phyloP scores from a whole-genome alignment of 306 rosid genomes.

The Rosa chinensis region DNA sequence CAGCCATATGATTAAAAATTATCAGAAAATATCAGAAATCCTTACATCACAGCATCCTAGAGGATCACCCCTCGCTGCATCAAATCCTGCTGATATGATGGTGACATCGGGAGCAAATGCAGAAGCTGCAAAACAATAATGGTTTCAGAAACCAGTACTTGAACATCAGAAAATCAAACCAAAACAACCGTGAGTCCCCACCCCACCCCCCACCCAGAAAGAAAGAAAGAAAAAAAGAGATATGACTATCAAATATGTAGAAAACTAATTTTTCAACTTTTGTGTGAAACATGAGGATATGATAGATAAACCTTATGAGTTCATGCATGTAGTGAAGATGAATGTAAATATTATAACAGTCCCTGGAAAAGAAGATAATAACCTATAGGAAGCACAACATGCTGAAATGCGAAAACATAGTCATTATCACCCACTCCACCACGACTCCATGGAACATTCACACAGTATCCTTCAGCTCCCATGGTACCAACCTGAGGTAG shows the following conservation, averaged over 20 bases:
- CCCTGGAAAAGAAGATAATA: conserved; percentile 21
- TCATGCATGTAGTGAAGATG: neutral
- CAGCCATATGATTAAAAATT: neutral
- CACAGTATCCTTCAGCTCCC: conserved; percentile 98
- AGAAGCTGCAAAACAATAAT: conserved; percentile 60
- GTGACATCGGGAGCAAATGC: conserved; percentile 87
- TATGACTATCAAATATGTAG: too few species aligned
- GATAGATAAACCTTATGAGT: neutral
- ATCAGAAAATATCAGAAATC: conserved; percentile 13
- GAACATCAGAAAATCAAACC: conserved; percentile 10
- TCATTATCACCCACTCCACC: conserved; percentile 94
- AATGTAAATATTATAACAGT: neutral
- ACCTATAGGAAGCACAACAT: conserved; percentile 95
- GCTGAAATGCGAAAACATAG: conserved; percentile 84
- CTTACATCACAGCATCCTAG: conserved; percentile 95
- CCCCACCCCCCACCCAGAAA: too few species aligned
- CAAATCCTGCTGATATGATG: conserved; percentile 98
- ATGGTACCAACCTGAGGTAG: conserved; percentile 73
- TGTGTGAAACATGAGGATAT: neutral
- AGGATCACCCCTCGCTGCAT: conserved; percentile 99
- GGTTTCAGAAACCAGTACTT: conserved; percentile 23
- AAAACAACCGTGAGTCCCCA: neutral
- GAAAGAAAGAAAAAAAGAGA: too few species aligned
- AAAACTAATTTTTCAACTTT: neutral
- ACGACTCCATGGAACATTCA: conserved; percentile 92